These are phyloP conservation scores for Gnomoniopsis sp. DNA, from an alignment of 2,329 filamentous ascomycete genomes.

Conservation along the genomic window DNA sequence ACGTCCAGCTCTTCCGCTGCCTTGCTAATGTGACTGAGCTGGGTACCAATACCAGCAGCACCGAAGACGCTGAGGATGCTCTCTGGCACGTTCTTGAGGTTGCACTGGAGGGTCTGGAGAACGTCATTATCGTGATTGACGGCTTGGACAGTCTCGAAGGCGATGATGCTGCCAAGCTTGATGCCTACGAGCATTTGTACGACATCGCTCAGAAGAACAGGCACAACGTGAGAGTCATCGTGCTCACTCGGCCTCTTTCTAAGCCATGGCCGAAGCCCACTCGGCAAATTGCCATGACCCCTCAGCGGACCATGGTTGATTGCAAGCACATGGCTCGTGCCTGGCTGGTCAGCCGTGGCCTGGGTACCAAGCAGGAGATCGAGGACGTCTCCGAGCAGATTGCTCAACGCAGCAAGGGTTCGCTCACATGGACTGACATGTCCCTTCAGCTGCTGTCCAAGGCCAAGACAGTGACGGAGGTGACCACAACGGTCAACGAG, in stretches of 20 bases:
- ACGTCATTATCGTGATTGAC: constrained; percentile 18
- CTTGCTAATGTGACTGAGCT: constrained; percentile 19
- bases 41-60: constrained; percentile 23
- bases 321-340: constrained; percentile 17
- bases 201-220: constrained; percentile 19
- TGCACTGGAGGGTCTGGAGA: constrained; percentile 17
- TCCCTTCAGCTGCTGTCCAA: constrained; percentile 15
- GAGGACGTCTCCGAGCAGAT: constrained; percentile 17
- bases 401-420: constrained; percentile 18
- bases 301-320: constrained; percentile 14
- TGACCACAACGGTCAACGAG: constrained; percentile 13
- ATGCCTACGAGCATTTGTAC: constrained; percentile 17
- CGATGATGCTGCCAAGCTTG: constrained; percentile 17
- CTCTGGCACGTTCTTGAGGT: constrained; percentile 19
- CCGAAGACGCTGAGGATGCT: constrained; percentile 26
- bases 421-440: constrained; percentile 18
- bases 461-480: constrained; percentile 12
- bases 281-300: constrained; percentile 16
- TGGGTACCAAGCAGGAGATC: constrained; percentile 18
- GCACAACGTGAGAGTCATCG: constrained; percentile 18
- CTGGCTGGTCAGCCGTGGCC: constrained; percentile 13
- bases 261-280: constrained; percentile 18
- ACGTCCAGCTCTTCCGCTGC: constrained; percentile 17
- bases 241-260: constrained; percentile 18
- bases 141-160: constrained; percentile 18